Evolutionary conservation across 768 basidiomycete genomes (phyloP).

Genomic region (Tremella mesenterica): DNA sequence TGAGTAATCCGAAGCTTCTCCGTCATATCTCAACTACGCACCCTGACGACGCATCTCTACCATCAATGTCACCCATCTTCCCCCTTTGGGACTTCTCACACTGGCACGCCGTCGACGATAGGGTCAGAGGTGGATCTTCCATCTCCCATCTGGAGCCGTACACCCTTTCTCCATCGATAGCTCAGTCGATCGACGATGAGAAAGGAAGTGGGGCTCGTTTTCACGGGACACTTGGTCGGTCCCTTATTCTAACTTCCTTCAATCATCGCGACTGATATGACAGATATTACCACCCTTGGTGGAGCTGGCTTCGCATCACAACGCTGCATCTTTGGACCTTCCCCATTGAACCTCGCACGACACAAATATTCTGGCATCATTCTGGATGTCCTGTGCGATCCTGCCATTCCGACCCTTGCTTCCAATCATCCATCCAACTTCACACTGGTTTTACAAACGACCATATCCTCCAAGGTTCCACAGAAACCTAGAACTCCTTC

Average conservation of each 20-base stretch:
- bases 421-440: constrained; percentile 3
- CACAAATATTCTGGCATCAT: constrained; percentile 13
- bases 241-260: background rate
- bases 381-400: constrained; percentile 14
- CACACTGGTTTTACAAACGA: constrained; percentile 41
- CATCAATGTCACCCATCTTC: too few species aligned
- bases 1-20: too few species aligned
- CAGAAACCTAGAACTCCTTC: constrained; percentile 26
- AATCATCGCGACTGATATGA: background rate
- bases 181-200: background rate
- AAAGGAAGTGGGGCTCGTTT: constrained; percentile 25
- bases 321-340: constrained; percentile 36
- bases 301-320: constrained; percentile 48
- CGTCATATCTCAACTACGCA: too few species aligned
- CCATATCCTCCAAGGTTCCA: constrained; percentile 20
- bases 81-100: constrained; percentile 37
- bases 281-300: constrained; percentile 46
- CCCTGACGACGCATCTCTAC: too few species aligned
- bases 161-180: too few species aligned
- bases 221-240: constrained; percentile 41
- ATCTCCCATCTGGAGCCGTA: constrained; percentile 28
- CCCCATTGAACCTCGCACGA: constrained; percentile 27
- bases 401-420: background rate
- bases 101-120: constrained; percentile 45
- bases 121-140: constrained; percentile 44